These are phyloP conservation scores for Suillus cothurnatus DNA, from an alignment of 768 basidiomycete genomes.

Conservation along the genomic window DNA sequence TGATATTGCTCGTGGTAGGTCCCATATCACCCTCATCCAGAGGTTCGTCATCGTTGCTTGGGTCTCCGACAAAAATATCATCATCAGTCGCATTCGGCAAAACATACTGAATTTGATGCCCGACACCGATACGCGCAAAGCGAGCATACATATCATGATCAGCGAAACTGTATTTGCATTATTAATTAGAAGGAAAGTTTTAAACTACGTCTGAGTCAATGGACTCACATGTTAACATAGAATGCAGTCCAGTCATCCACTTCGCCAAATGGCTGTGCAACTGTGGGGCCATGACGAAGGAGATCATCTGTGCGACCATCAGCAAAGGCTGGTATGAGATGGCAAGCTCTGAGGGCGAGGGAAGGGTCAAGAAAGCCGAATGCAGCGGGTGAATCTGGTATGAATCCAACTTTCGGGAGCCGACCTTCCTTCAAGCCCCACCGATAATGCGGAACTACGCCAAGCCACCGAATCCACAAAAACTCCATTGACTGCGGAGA, in stretches of 20 bases:
- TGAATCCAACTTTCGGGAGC: slow-evolving; percentile 24
- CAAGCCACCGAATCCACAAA: slow-evolving; percentile 28
- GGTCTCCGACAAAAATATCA: background rate
- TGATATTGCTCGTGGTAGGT: background rate
- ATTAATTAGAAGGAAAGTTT: background rate
- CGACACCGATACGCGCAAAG: slow-evolving; percentile 32
- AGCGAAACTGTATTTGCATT: slow-evolving; percentile 33
- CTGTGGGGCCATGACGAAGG: slow-evolving; percentile 8
- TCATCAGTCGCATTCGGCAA: background rate
- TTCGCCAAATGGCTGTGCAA: background rate
- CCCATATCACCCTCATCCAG: background rate
- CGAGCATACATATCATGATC: slow-evolving; percentile 44
- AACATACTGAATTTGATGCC: slow-evolving; percentile 21
- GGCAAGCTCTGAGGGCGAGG: slow-evolving; percentile 20
- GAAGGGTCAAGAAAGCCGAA: slow-evolving; percentile 29
- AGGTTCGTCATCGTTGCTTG: background rate
- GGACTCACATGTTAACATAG: slow-evolving; percentile 20
- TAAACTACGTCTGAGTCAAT: background rate
- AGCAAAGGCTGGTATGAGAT: slow-evolving; percentile 29
- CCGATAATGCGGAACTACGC: slow-evolving; percentile 10
- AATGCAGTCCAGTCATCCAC: slow-evolving; percentile 15
- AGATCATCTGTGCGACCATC: slow-evolving; percentile 20
- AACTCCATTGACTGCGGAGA: slow-evolving; percentile 18
- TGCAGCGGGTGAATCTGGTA: slow-evolving; percentile 15
- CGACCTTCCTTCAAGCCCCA: slow-evolving; percentile 15